These are phyloP conservation scores for Colletotrichum neosansevieriae DNA, from an alignment of 2,329 filamentous ascomycete species.

Conservation along the genomic window DNA sequence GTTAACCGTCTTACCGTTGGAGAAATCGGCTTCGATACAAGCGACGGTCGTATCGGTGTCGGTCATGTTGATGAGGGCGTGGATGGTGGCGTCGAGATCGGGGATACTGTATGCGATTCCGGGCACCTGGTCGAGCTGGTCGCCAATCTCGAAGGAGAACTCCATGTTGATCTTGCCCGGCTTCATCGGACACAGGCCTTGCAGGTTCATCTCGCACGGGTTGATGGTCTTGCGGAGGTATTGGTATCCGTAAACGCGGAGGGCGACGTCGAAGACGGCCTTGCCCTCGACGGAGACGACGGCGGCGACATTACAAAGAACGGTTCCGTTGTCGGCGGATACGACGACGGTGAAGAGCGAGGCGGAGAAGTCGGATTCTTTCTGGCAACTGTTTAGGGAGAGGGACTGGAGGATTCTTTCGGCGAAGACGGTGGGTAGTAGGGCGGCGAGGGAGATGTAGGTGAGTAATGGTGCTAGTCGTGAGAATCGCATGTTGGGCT, in stretches of 20 bases:
- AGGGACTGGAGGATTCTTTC: constrained; percentile 80
- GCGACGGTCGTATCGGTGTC: constrained; percentile 74
- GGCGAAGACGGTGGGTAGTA: constrained; percentile 64
- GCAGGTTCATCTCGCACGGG: constrained; percentile 78
- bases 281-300: constrained; percentile 86
- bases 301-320: constrained; percentile 81
- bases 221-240: constrained; percentile 76
- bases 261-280: constrained; percentile 80
- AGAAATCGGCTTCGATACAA: constrained; percentile 88
- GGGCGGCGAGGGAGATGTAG: constrained; percentile 57
- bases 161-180: constrained; percentile 83
- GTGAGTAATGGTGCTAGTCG: constrained; percentile 49
- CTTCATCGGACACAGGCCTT: constrained; percentile 90
- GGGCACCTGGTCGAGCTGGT: constrained; percentile 68
- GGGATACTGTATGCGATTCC: constrained; percentile 87
- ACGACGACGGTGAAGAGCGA: constrained; percentile 89
- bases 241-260: constrained; percentile 86
- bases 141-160: constrained; percentile 42
- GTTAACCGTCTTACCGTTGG: constrained; percentile 93
- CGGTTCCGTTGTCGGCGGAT: constrained; percentile 79
- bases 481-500: constrained; percentile 30
- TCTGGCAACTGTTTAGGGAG: constrained; percentile 87
- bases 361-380: constrained; percentile 86
- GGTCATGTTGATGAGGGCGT: constrained; percentile 82
- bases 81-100: constrained; percentile 89